Evolutionary conservation across 2,329 filamentous ascomycete genomes (phyloP).

Genomic region (Sporothrix euskadiensis): DNA sequence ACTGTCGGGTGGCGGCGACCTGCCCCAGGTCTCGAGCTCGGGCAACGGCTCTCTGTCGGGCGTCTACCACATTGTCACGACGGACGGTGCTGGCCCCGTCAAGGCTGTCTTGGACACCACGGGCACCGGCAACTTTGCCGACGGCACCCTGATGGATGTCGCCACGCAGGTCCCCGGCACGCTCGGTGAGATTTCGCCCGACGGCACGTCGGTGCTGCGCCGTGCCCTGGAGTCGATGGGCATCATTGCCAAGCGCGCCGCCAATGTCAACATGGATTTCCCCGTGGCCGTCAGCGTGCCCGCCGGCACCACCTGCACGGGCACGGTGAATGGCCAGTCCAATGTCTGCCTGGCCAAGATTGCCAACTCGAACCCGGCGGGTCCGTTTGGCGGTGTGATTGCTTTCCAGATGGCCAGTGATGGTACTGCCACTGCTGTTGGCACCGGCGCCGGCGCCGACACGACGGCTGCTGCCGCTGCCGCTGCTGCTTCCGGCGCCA

Average conservation of each 20-base stretch:
- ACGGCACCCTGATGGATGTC: constrained; percentile 37
- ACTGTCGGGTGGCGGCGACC: constrained; percentile 41
- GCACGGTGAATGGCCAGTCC: constrained; percentile 38
- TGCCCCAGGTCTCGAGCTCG: constrained; percentile 44
- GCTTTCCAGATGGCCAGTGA: constrained; percentile 43
- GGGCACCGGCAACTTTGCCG: constrained; percentile 41
- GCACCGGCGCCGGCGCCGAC: not conserved
- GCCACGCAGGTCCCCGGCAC: constrained; percentile 43
- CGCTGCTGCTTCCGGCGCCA: constrained; percentile 25
- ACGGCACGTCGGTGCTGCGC: constrained; percentile 11
- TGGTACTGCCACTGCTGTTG: not conserved
- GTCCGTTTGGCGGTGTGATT: constrained; percentile 47
- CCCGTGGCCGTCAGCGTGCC: constrained; percentile 43
- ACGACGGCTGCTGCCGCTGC: constrained; percentile 29
- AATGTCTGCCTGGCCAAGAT: constrained; percentile 49
- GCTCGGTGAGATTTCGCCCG: constrained; percentile 40
- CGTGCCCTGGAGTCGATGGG: constrained; percentile 30
- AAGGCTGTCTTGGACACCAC: constrained; percentile 44
- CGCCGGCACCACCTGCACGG: constrained; percentile 44
- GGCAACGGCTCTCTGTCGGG: constrained; percentile 41
- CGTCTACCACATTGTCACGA: constrained; percentile 45
- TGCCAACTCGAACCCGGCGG: constrained; percentile 44
- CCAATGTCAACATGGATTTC: constrained; percentile 37
- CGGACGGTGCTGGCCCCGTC: constrained; percentile 46
- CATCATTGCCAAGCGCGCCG: constrained; percentile 34